Evolutionary conservation across 768 basidiomycete genomes (phyloP).

Genomic region (Rhizopogon vulgaris): DNA sequence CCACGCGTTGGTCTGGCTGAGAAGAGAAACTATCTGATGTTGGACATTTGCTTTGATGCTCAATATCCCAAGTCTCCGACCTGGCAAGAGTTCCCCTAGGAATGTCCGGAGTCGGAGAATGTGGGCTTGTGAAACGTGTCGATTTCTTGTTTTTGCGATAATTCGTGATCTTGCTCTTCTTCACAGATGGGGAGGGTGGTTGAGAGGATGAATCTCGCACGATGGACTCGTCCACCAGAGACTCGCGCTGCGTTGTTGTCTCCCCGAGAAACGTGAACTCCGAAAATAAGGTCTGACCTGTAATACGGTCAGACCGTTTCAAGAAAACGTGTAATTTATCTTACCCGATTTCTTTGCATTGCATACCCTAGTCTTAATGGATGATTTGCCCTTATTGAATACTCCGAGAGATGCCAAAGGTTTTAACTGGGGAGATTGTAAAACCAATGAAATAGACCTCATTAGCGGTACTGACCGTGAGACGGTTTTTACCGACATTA

Average conservation of each 20-base stretch:
- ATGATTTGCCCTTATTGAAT: conserved; percentile 31
- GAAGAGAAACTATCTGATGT: conserved; percentile 16
- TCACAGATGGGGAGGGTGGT: conserved; percentile 8
- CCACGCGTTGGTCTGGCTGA: conserved; percentile 7
- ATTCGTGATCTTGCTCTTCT: conserved; percentile 6
- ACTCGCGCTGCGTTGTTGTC: conserved; percentile 4
- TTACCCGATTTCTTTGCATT: conserved; percentile 11
- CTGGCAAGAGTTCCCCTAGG: conserved; percentile 8
- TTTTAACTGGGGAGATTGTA: conserved; percentile 18
- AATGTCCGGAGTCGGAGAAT: background rate
- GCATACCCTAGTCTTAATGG: conserved; percentile 18
- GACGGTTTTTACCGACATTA: conserved; percentile 30
- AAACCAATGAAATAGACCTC: background rate
- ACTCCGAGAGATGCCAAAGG: conserved; percentile 26
- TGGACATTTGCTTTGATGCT: conserved; percentile 28
- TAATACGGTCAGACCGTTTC: conserved; percentile 5
- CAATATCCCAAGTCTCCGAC: conserved; percentile 56
- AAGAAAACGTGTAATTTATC: background rate
- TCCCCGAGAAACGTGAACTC: conserved; percentile 41
- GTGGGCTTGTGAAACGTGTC: background rate
- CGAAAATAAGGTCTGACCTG: conserved; percentile 32
- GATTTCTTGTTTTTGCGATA: background rate
- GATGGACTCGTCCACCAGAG: background rate
- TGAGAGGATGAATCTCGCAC: background rate
- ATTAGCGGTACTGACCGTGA: conserved; percentile 23